A percentile compares a stretch with the other conserved stretches of the same genome.
Conservation (phyloP, 768 basidiomycete genomes). For the Tephrocybe sp. region DNA sequence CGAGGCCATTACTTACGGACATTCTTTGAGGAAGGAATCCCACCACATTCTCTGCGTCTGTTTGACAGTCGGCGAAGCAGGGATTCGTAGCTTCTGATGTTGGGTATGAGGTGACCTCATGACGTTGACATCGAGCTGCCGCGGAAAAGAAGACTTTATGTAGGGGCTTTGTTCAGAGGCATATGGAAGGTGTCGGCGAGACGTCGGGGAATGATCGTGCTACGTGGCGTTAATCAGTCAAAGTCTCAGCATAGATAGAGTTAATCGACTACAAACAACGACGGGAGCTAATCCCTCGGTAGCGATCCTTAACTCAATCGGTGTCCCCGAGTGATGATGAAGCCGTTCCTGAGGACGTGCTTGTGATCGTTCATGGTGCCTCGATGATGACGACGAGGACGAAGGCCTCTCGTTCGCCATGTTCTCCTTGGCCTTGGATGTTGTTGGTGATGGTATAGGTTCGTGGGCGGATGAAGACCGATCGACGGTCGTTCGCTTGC, state of each 20-base stretch:
- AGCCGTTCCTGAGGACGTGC: constrained; percentile 14
- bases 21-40: constrained; percentile 36
- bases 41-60: constrained; percentile 42
- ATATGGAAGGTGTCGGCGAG: constrained; percentile 31
- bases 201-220: constrained; percentile 30
- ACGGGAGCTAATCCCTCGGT: constrained; percentile 24
- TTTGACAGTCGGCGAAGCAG: constrained; percentile 33
- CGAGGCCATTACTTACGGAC: constrained; percentile 30
- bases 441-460: constrained; percentile 26
- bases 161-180: constrained; percentile 37
- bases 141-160: constrained; percentile 36
- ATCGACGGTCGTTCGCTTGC: constrained; percentile 41
- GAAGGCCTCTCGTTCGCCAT: constrained; percentile 29
- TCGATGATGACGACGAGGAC: constrained; percentile 21
- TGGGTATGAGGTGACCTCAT: constrained; percentile 31
- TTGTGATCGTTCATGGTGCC: constrained; percentile 24
- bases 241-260: neutral
- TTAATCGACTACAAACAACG: constrained; percentile 24
- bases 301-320: constrained; percentile 29
- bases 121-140: constrained; percentile 37
- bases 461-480: constrained; percentile 33
- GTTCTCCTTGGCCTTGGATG: constrained; percentile 40
- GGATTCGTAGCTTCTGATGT: constrained; percentile 33
- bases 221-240: constrained; percentile 15
- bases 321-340: constrained; percentile 15